A percentile compares a stretch with the other conserved stretches of the same genome.
These are phyloP conservation scores for Cryomyces minteri DNA, from an alignment of 495 filamentous ascomycete genomes.

Conservation along the genomic window DNA sequence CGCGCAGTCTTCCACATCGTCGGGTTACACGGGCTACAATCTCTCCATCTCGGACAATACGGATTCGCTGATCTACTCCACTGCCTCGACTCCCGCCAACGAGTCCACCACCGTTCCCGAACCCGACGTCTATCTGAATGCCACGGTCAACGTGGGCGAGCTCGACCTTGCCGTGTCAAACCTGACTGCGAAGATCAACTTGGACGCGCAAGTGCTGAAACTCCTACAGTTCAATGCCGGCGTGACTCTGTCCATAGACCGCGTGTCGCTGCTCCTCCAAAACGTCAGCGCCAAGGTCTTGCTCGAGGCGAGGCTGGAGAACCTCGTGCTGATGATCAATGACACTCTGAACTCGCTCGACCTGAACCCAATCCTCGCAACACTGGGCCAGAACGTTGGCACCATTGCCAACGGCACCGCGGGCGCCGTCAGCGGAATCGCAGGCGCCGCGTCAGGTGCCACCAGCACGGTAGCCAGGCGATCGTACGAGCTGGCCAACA, in stretches of 20 bases:
- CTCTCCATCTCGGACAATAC: slow-evolving; percentile 29
- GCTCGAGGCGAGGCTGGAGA: slow-evolving; percentile 34
- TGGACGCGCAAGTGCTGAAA: slow-evolving; percentile 35
- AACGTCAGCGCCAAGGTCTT: slow-evolving; percentile 36
- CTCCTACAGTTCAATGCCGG: slow-evolving; percentile 38
- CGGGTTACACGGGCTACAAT: slow-evolving; percentile 37
- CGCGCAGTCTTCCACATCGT: too few relatives aligned
- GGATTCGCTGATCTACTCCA: slow-evolving; percentile 29
- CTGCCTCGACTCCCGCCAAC: slow-evolving; percentile 25
- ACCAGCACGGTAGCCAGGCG: slow-evolving; percentile 3
- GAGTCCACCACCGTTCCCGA: slow-evolving; percentile 19
- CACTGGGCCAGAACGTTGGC: slow-evolving; percentile 27
- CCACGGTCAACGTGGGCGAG: slow-evolving; percentile 29
- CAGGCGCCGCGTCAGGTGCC: neutral
- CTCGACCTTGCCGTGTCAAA: slow-evolving; percentile 36
- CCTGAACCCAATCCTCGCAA: slow-evolving; percentile 36
- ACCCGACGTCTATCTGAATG: slow-evolving; percentile 39
- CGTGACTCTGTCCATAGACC: slow-evolving; percentile 32
- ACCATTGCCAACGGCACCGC: slow-evolving; percentile 27
- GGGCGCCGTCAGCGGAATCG: slow-evolving; percentile 15
- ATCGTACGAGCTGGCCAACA: slow-evolving; percentile 26
- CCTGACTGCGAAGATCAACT: slow-evolving; percentile 39
- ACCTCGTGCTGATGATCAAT: slow-evolving; percentile 35
- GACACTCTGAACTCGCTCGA: slow-evolving; percentile 33
- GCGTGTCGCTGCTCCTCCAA: slow-evolving; percentile 31